Conservation (phyloP, 2,329 filamentous ascomycete genomes). For the Leptographium procerum region DNA sequence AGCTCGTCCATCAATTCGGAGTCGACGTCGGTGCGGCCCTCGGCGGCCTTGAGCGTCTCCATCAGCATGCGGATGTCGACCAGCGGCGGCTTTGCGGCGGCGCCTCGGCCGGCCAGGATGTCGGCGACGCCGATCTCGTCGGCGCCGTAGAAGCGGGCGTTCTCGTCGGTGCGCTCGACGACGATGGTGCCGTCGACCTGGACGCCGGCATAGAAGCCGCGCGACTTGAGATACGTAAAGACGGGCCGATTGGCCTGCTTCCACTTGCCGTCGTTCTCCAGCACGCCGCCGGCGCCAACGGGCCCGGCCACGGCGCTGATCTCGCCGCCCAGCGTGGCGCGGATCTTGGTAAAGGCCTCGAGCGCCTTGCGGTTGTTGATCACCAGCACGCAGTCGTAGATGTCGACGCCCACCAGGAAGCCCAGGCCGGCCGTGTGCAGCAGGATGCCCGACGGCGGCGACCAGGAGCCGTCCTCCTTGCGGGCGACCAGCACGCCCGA, state of each 20-base stretch:
- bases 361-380: constrained; percentile 71
- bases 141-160: constrained; percentile 76
- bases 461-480: constrained; percentile 51
- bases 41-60: constrained; percentile 15
- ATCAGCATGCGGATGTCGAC: constrained; percentile 11
- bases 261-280: constrained; percentile 36
- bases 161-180: constrained; percentile 75
- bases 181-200: constrained; percentile 80
- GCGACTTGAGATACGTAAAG: constrained; percentile 69
- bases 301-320: constrained; percentile 61
- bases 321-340: constrained; percentile 68
- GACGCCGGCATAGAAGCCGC: constrained; percentile 77
- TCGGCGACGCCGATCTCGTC: constrained; percentile 34
- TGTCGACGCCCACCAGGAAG: constrained; percentile 71
- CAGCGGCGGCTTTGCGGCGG: constrained; percentile 7
- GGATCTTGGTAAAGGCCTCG: constrained; percentile 62
- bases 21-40: constrained; percentile 23
- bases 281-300: constrained; percentile 57
- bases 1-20: constrained; percentile 21
- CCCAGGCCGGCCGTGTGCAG: constrained; percentile 70
- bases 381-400: constrained; percentile 80
- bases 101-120: constrained; percentile 35
- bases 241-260: constrained; percentile 27
- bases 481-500: constrained; percentile 49
- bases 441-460: constrained; percentile 65